Percentiles rank a stretch among this genome's conserved stretches.
Conservation (phyloP, 2,329 filamentous ascomycete species). For the Exserohilum turcica region DNA sequence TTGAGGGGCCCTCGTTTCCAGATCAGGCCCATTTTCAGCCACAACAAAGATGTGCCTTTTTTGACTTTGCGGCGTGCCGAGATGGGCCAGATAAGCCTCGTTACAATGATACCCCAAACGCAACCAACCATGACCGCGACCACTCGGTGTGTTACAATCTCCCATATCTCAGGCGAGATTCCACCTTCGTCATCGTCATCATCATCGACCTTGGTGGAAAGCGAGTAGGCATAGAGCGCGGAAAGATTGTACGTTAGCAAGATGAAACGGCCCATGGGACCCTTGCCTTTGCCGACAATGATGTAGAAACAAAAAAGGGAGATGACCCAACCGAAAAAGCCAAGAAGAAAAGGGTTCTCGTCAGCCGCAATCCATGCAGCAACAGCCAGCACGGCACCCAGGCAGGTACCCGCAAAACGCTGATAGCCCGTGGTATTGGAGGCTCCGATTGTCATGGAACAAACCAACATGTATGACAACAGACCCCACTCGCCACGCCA, state of each 20-base stretch:
- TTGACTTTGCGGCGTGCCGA: slow-evolving; percentile 87
- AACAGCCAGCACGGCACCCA: slow-evolving; percentile 78
- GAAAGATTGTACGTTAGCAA: slow-evolving; percentile 96
- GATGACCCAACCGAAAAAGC: slow-evolving; percentile 80
- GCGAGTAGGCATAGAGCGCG: slow-evolving; percentile 89
- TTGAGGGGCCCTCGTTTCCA: slow-evolving; percentile 93
- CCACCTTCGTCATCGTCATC: slow-evolving; percentile 86
- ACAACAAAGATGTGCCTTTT: slow-evolving; percentile 86
- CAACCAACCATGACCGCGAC: slow-evolving; percentile 85
- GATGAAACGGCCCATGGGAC: slow-evolving; percentile 90
- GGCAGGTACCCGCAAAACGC: slow-evolving; percentile 82
- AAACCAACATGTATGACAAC: slow-evolving; percentile 96
- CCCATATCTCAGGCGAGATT: slow-evolving; percentile 78
- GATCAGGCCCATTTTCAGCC: slow-evolving; percentile 91
- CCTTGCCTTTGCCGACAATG: slow-evolving; percentile 81
- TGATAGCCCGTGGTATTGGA: slow-evolving; percentile 90
- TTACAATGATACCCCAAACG: slow-evolving; percentile 89
- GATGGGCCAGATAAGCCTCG: slow-evolving; percentile 89
- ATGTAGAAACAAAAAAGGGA: slow-evolving; percentile 86
- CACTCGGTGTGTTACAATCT: slow-evolving; percentile 87
- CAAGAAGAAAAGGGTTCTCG: slow-evolving; percentile 76
- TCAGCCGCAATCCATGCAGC: slow-evolving; percentile 76
- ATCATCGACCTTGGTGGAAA: slow-evolving; percentile 78
- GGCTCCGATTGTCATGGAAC: slow-evolving; percentile 95
- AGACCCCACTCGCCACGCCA: slow-evolving; percentile 98